A percentile compares a stretch with the other conserved stretches of the same genome.
Conservation (phyloP, 2,329 filamentous ascomycete genomes). For the Thermothelomyces thermophilus region DNA sequence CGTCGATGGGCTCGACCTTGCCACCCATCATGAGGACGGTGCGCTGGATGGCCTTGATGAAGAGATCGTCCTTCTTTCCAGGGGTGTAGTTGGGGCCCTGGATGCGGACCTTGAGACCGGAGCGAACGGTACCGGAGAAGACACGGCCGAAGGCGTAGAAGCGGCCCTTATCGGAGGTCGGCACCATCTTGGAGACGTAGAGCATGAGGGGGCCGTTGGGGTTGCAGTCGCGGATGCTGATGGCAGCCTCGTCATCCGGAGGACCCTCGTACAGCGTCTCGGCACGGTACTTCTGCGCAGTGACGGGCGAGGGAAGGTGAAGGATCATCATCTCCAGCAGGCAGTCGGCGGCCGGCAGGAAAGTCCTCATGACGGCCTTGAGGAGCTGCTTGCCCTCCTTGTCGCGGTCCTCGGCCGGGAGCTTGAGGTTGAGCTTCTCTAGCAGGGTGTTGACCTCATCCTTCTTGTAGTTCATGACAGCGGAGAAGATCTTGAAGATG, state of each 20-base stretch:
- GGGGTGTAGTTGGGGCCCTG: constrained; percentile 98
- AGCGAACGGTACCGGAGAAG: constrained; percentile 96
- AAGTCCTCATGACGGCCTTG: constrained; percentile 97
- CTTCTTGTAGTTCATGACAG: constrained; percentile 98
- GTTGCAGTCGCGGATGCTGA: constrained; percentile 98
- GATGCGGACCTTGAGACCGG: constrained; percentile 99
- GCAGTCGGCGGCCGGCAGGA: constrained; percentile 95
- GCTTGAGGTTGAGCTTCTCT: constrained; percentile 93
- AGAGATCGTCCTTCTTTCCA: constrained; percentile 97
- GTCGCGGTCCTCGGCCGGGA: constrained; percentile 75
- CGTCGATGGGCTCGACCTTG: constrained; percentile 97
- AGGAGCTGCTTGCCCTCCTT: constrained; percentile 97
- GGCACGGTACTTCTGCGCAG: constrained; percentile 93
- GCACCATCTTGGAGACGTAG: constrained; percentile 99
- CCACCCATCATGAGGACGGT: constrained; percentile 99
- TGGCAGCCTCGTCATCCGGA: constrained; percentile 80
- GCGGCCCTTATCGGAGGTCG: constrained; percentile 98
- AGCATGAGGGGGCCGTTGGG: constrained; percentile 98
- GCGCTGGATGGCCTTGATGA: constrained; percentile 99
- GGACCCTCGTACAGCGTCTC: constrained; percentile 99
- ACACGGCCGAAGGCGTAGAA: constrained; percentile 99
- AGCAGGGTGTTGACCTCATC: constrained; percentile 79
- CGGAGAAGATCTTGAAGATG: constrained; percentile 97
- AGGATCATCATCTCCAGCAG: constrained; percentile 99
- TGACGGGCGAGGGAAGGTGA: constrained; percentile 92